Conservation (phyloP, 2,329 filamentous ascomycete species). For the Aspergillus uvarum region DNA sequence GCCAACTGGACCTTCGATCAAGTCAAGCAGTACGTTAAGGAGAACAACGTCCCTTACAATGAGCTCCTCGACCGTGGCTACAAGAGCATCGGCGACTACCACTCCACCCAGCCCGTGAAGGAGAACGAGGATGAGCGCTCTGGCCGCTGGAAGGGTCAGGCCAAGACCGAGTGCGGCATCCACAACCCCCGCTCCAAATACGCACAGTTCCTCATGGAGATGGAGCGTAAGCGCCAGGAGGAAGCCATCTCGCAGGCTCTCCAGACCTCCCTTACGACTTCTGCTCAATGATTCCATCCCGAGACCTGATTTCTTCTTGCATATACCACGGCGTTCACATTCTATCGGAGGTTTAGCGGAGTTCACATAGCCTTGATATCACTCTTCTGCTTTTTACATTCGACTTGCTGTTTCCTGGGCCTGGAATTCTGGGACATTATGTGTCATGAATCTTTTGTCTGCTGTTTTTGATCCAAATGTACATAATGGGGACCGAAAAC, state of each 20-base stretch:
- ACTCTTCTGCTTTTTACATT: slow-evolving; percentile 3
- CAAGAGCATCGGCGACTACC: slow-evolving; percentile 97
- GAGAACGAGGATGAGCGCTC: slow-evolving; percentile 94
- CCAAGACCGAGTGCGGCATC: slow-evolving; percentile 97
- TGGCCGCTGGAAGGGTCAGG: slow-evolving; percentile 92
- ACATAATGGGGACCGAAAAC: slow-evolving; percentile 12
- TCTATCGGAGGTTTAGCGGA: slow-evolving; percentile 18
- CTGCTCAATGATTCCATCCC: slow-evolving; percentile 25
- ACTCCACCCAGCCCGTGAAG: slow-evolving; percentile 86
- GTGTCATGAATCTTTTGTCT: slow-evolving; percentile 18
- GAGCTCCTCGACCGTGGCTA: slow-evolving; percentile 88
- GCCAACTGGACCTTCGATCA: slow-evolving; percentile 92
- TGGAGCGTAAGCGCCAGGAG: slow-evolving; percentile 67
- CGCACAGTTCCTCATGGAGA: slow-evolving; percentile 74
- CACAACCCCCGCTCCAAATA: slow-evolving; percentile 97
- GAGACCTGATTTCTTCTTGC: slow-evolving; percentile 12
- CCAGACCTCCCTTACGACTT: slow-evolving; percentile 31
- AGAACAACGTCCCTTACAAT: slow-evolving; percentile 91
- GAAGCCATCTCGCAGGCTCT: slow-evolving; percentile 52
- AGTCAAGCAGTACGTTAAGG: slow-evolving; percentile 82
- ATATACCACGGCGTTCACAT: slow-evolving; percentile 20
- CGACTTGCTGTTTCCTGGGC: not conserved
- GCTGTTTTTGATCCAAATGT: slow-evolving; percentile 7
- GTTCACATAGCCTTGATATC: slow-evolving; percentile 18
- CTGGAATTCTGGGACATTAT: slow-evolving; percentile 14